Evolutionary conservation across 495 filamentous ascomycete genomes (phyloP).

Genomic region (Tuber aestivum): DNA sequence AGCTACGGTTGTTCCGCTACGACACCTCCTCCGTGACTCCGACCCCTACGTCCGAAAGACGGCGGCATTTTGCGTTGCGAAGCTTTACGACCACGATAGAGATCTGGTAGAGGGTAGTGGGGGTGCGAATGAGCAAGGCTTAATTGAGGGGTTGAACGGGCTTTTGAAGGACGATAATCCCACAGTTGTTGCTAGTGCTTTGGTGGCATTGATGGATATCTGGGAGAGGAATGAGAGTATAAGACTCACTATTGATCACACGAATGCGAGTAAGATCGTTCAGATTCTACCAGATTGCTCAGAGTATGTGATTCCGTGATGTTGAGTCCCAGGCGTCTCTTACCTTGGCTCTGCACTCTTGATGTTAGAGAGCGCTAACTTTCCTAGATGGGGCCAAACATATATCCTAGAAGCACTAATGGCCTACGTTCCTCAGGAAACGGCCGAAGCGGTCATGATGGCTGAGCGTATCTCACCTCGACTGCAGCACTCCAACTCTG

Average conservation of each 20-base stretch:
- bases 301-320: slow-evolving; percentile 59
- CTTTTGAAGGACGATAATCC: slow-evolving; percentile 94
- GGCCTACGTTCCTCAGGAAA: slow-evolving; percentile 94
- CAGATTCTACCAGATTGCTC: slow-evolving; percentile 95
- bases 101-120: slow-evolving; percentile 65
- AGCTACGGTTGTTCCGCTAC: slow-evolving; percentile 77
- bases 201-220: slow-evolving; percentile 92
- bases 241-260: slow-evolving; percentile 95
- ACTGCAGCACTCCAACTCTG: slow-evolving; percentile 90
- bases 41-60: slow-evolving; percentile 99
- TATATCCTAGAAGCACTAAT: slow-evolving; percentile 98
- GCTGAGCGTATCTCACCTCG: slow-evolving; percentile 91
- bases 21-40: slow-evolving; percentile 72
- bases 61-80: slow-evolving; percentile 91
- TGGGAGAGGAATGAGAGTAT: slow-evolving; percentile 97
- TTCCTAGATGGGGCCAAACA: slow-evolving; percentile 89
- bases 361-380: slow-evolving; percentile 40
- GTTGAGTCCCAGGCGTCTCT: neutral
- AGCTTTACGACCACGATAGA: slow-evolving; percentile 94
- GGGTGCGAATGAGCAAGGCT: slow-evolving; percentile 49
- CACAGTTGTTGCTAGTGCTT: slow-evolving; percentile 88
- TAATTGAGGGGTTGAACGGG: slow-evolving; percentile 85
- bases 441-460: slow-evolving; percentile 75
- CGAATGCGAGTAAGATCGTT: slow-evolving; percentile 94
- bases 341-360: neutral